Base-by-base conservation (phyloP, 352 stramenopile genomes). In the Globisporangium acanthophoron region DNA sequence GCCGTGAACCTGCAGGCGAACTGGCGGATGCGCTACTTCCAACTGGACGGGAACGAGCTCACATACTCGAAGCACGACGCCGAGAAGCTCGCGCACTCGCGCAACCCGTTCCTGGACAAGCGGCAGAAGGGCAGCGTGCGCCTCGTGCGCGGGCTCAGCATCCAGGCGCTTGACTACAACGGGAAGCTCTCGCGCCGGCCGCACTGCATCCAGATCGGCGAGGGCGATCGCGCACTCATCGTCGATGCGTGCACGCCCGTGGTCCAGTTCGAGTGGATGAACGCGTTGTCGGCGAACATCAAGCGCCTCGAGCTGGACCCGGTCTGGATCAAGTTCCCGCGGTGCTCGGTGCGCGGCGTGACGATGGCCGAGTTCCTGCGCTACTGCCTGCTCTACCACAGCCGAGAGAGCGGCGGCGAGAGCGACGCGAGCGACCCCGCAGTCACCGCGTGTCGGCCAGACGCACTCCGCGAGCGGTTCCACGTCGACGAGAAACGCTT, bases 341-440 rank as follows among this genome's bases (percentile, higher is more conserved):
- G 82, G 3, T 70, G 61, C 13, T 69, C 57, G 27, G 78, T 92
- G 41, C 66, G 75, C 37, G 62, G 69, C 56, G 85, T 85, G 74
- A 84, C 76, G 0, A 52, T 87, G 24, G 59, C 69, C 33, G 70
- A 83, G 50, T 80, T 92, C 35, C 41, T 88, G 29, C 71, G 70
- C 39, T 92, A 92, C 59, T 69, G 58, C 0, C 62, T 88, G 67
- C 53, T 90, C 3, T 92, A 90, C 43, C 83, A 89, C 52, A 69
- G 67, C 9, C 70, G 77, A 12, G 35, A 40, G 35, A 13, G 53
- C 18, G 65, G 56, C 9, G 65, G 65, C 7, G 68, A 78, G 7
- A 6, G 50, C 18, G 62, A 59, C 12, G 66, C 4, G 52, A 68
- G 47, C 63, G 60, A n/a, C 0, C 21, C n/a, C 8, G 21, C 24